These are phyloP conservation scores for Cicer yamashitae DNA, from an alignment of 306 rosid species.

Conservation along the genomic window DNA sequence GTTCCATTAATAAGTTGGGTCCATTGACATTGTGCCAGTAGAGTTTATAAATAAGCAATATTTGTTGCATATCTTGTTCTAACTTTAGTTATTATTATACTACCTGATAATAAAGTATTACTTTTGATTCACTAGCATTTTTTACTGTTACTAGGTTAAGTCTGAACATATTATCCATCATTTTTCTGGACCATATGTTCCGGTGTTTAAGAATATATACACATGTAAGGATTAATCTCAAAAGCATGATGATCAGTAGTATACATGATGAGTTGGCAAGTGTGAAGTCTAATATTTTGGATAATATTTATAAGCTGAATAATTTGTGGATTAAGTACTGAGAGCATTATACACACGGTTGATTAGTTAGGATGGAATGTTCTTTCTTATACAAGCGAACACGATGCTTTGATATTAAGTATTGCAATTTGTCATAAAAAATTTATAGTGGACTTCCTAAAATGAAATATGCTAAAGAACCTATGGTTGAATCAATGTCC, in stretches of 20 bases:
- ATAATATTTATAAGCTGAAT: too few relatives aligned
- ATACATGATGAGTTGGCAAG: background rate
- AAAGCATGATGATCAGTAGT: background rate
- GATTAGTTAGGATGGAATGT: too few relatives aligned
- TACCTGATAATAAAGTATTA: background rate
- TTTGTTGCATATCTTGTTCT: conserved; percentile 33
- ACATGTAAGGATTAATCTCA: background rate
- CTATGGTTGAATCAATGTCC: background rate
- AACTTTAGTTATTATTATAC: background rate
- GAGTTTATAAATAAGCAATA: conserved; percentile 5
- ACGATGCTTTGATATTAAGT: background rate
- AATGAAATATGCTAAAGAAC: conserved; percentile 1
- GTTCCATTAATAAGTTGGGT: conserved; percentile 24
- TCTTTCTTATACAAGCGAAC: background rate
- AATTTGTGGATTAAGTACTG: too few relatives aligned
- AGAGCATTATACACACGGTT: too few relatives aligned
- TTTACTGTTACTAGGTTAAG: background rate
- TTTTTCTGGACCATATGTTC: background rate
- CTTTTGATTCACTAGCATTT: too few relatives aligned
- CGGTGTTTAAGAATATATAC: background rate
- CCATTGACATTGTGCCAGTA: conserved; percentile 7
- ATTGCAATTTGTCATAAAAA: background rate
- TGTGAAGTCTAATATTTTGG: too few relatives aligned
- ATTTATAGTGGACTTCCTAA: background rate
- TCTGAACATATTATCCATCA: background rate